Conservation (phyloP, 2,329 filamentous ascomycete genomes). For the Pseudopyricularia javanii region DNA sequence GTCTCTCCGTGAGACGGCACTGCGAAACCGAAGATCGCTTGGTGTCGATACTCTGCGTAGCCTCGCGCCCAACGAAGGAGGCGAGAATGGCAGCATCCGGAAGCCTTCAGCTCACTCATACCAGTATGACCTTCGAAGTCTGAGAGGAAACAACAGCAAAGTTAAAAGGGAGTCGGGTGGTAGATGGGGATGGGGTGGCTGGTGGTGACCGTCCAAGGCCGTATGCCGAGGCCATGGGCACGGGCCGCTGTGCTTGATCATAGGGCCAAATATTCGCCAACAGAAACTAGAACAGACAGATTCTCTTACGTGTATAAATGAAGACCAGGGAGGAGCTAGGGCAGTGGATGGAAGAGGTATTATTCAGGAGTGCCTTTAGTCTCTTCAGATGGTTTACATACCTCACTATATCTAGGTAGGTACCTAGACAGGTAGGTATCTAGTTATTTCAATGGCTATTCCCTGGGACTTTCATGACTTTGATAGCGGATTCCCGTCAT, state of each 20-base stretch:
- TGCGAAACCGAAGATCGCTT: conserved; percentile 5
- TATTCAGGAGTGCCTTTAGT: too few relatives aligned
- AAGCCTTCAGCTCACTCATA: neutral
- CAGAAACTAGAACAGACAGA: too few relatives aligned
- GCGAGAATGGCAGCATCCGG: neutral
- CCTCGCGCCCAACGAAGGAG: conserved; percentile 5
- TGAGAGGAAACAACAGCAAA: neutral
- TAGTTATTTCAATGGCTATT: neutral
- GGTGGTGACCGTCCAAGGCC: conserved; percentile 7
- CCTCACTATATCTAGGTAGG: too few relatives aligned
- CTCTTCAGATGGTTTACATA: too few relatives aligned
- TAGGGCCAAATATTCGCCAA: too few relatives aligned
- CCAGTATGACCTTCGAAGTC: neutral
- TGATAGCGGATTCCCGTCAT: conserved; percentile 72
- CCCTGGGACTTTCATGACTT: neutral
- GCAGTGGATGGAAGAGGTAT: too few relatives aligned
- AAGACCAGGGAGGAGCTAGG: too few relatives aligned
- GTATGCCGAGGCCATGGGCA: neutral
- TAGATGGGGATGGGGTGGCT: conserved; percentile 12
- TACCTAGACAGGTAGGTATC: neutral
- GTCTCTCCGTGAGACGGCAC: conserved; percentile 4
- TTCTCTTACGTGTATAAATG: too few relatives aligned
- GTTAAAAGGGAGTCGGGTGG: conserved; percentile 1
- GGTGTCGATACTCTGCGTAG: conserved; percentile 9
- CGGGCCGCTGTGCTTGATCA: too few relatives aligned